Percentiles rank a stretch among this genome's conserved stretches.
Evolutionary conservation across 352 stramenopile species (phyloP).

Genomic region (Saprolegnia diclina): DNA sequence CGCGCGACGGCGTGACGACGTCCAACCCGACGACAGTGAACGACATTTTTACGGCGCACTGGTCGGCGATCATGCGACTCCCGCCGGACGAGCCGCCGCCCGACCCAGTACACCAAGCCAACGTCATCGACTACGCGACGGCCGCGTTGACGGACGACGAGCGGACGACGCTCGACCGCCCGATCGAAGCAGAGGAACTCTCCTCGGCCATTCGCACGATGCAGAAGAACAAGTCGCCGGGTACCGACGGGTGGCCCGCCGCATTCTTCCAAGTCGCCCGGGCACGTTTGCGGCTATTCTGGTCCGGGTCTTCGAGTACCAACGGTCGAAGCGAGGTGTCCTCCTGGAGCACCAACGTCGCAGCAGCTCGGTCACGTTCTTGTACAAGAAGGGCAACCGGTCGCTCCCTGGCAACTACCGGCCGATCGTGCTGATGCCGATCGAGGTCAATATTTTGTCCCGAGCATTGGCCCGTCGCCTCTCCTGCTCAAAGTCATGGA

Average conservation of each 20-base stretch:
- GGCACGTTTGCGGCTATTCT: constrained; percentile 30
- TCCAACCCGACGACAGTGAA: background rate
- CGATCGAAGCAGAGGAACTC: background rate
- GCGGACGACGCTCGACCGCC: background rate
- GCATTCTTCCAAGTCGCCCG: constrained; percentile 30
- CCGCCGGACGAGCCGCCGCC: background rate
- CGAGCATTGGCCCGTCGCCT: too few species aligned
- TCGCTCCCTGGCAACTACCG: constrained; percentile 28
- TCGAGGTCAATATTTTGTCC: too few species aligned
- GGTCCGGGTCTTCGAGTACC: constrained; percentile 26
- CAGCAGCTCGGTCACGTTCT: constrained; percentile 23
- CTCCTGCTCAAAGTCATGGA: constrained; percentile 29
- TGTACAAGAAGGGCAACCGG: constrained; percentile 29
- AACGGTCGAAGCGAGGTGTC: constrained; percentile 15
- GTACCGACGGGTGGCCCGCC: constrained; percentile 26
- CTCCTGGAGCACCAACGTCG: constrained; percentile 29
- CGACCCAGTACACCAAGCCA: background rate
- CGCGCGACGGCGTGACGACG: background rate
- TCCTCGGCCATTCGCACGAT: background rate
- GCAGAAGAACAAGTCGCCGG: background rate
- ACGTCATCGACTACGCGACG: background rate
- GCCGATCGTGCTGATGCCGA: constrained; percentile 31
- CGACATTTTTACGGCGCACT: background rate
- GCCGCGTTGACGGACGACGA: background rate
- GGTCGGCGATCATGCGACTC: background rate